phyloP scores from a whole-genome alignment of 345 rosid species.

The Salix exigua region DNA sequence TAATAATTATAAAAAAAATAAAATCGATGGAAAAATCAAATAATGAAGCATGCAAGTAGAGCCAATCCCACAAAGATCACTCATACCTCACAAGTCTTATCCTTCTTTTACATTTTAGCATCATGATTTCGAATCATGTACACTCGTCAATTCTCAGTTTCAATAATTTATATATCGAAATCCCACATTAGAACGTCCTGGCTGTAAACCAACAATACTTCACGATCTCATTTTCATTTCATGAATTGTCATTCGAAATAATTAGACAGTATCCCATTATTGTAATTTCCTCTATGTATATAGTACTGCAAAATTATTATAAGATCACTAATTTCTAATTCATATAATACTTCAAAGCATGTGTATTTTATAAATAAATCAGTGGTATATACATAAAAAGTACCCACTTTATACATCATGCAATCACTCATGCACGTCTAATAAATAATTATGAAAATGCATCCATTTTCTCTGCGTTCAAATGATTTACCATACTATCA shows the following conservation, averaged over 20 bases:
- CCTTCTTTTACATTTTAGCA: background rate
- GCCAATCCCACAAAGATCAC: background rate
- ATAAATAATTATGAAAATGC: too few relatives aligned
- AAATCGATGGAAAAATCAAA: background rate
- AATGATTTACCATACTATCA: too few relatives aligned
- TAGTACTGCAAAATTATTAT: background rate
- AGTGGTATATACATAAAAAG: too few relatives aligned
- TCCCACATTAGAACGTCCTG: background rate
- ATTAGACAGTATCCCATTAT: background rate
- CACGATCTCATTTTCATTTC: background rate
- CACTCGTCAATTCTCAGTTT: background rate
- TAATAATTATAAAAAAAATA: conserved; percentile 7
- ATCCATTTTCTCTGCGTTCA: too few relatives aligned
- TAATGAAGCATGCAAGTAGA: conserved; percentile 8
- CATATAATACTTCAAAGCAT: too few relatives aligned
- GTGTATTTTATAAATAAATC: too few relatives aligned
- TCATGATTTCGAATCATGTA: conserved; percentile 8
- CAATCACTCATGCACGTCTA: too few relatives aligned
- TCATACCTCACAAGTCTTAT: background rate
- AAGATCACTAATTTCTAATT: too few relatives aligned
- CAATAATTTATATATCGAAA: conserved; percentile 7
- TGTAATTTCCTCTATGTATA: background rate
- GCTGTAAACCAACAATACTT: conserved; percentile 2
- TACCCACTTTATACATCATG: too few relatives aligned
- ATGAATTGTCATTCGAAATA: background rate